phyloP scores from a whole-genome alignment of 495 filamentous ascomycete genomes.

The Aspergillus bridgeri region DNA sequence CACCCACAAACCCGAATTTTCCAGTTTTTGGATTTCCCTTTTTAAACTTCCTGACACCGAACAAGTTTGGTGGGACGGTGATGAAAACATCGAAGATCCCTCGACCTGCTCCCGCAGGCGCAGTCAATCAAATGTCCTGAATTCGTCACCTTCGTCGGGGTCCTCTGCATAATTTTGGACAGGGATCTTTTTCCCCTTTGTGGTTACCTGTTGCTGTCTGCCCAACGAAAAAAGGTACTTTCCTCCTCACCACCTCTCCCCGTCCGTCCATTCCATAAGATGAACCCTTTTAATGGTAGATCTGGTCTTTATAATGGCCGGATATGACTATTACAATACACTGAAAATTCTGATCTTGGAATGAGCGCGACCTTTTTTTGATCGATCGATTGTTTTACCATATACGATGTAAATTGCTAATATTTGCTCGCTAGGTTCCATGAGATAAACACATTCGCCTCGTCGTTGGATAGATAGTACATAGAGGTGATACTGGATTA shows the following conservation, averaged over 20 bases:
- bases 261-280: slow-evolving; percentile 31
- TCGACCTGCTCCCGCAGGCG: neutral
- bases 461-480: neutral
- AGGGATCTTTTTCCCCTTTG: neutral
- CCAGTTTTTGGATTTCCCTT: neutral
- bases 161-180: neutral
- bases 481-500: neutral
- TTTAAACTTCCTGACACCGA: neutral
- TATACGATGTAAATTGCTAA: neutral
- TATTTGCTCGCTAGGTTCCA: neutral
- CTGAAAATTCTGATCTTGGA: slow-evolving; percentile 46
- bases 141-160: neutral
- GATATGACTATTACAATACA: slow-evolving; percentile 44
- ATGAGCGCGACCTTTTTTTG: slow-evolving; percentile 4
- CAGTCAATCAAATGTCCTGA: neutral
- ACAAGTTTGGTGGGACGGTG: neutral
- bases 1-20: neutral
- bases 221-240: neutral
- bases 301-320: slow-evolving; percentile 28
- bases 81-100: neutral
- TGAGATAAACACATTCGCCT: neutral
- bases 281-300: slow-evolving; percentile 41
- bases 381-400: neutral
- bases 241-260: neutral
- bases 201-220: neutral